A percentile compares a stretch with the other conserved stretches of the same genome.
These are phyloP conservation scores for Cryptosporidium andersoni DNA, from an alignment of 169 alveolate species.

Conservation along the genomic window DNA sequence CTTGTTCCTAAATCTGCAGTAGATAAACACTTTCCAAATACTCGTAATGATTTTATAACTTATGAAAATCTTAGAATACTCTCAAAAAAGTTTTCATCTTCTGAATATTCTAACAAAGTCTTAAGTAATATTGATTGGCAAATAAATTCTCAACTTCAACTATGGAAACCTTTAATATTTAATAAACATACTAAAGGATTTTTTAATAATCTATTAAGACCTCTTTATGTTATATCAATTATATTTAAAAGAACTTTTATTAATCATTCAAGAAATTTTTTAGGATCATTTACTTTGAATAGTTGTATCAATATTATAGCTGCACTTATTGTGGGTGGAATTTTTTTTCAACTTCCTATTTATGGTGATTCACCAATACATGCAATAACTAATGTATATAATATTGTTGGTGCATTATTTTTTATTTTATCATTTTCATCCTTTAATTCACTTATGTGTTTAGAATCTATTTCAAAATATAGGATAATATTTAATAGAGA, in stretches of 20 bases:
- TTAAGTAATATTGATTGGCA: conserved; percentile 26
- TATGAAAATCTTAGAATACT: conserved; percentile 41
- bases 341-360: conserved; percentile 25
- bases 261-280: conserved; percentile 15
- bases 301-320: conserved; percentile 6
- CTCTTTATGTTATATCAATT: neutral
- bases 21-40: conserved; percentile 20
- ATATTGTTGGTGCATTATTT: conserved; percentile 41
- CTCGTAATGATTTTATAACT: conserved; percentile 27
- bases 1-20: conserved; percentile 43
- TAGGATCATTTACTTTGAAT: conserved; percentile 15
- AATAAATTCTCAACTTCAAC: conserved; percentile 11
- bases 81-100: conserved; percentile 21
- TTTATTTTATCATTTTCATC: conserved; percentile 22
- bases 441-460: conserved; percentile 11
- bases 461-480: conserved; percentile 25
- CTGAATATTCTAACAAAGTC: conserved; percentile 17
- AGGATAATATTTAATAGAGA: conserved; percentile 38
- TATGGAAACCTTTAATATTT: neutral
- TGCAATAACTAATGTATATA: neutral
- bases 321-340: conserved; percentile 40
- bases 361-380: neutral
- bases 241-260: conserved; percentile 19
- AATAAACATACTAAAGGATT: neutral
- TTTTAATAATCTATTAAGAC: conserved; percentile 2